A percentile compares a stretch with the other conserved stretches of the same genome.
Conservation (phyloP, 176 grass and related monocot genomes). For the Typha latifolia region DNA sequence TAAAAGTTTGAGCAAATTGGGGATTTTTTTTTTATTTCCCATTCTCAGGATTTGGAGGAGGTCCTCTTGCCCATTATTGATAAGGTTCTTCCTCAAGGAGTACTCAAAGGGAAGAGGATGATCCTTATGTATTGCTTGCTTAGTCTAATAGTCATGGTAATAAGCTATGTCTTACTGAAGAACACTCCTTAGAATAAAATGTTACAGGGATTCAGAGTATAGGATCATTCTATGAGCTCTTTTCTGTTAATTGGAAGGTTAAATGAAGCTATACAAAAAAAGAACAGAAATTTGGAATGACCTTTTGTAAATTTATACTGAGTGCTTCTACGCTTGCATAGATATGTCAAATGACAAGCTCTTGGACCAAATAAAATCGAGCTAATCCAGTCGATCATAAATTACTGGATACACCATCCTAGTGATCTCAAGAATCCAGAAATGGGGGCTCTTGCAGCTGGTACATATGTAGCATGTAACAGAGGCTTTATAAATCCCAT, state of each 20-base stretch:
- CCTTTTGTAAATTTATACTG: too few relatives aligned
- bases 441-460: too few relatives aligned
- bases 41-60: slow-evolving; percentile 48
- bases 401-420: too few relatives aligned
- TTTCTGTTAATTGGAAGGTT: neutral
- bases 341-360: too few relatives aligned
- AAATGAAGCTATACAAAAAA: neutral
- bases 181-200: slow-evolving; percentile 1
- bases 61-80: slow-evolving; percentile 31
- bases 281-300: neutral
- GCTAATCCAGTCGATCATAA: too few relatives aligned
- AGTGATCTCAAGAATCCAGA: too few relatives aligned
- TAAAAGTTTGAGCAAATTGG: neutral
- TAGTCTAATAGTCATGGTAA: slow-evolving; percentile 38
- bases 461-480: too few relatives aligned
- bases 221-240: neutral
- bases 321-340: too few relatives aligned
- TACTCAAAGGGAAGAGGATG: slow-evolving; percentile 29
- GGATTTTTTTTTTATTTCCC: neutral
- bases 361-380: too few relatives aligned
- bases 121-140: slow-evolving; percentile 27
- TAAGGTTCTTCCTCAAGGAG: slow-evolving; percentile 43
- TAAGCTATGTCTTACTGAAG: slow-evolving; percentile 39
- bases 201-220: neutral
- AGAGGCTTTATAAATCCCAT: too few relatives aligned